Conservation (phyloP, 495 filamentous ascomycete genomes). For the Daldinia decipiens region DNA sequence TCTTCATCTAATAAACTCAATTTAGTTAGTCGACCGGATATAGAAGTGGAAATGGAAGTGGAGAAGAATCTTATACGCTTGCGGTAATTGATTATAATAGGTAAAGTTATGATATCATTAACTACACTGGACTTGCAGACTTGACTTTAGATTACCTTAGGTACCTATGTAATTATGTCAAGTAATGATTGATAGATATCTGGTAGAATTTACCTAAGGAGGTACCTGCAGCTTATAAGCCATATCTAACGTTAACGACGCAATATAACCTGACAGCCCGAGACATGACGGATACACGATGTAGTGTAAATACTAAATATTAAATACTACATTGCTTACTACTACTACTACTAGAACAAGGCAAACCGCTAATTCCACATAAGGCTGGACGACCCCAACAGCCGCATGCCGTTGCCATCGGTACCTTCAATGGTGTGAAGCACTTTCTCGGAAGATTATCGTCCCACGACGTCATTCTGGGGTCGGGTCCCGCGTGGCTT, state of each 20-base stretch:
- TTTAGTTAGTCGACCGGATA: conserved; percentile 27
- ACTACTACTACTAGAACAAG: conserved; percentile 23
- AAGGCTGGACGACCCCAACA: conserved; percentile 36
- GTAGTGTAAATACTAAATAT: conserved; percentile 11
- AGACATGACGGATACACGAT: conserved; percentile 1
- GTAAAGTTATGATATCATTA: conserved; percentile 33
- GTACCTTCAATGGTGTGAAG: conserved; percentile 27
- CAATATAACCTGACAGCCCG: background rate
- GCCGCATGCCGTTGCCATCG: background rate
- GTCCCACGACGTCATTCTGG: conserved; percentile 40
- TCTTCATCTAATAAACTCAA: conserved; percentile 25
- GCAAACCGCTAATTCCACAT: conserved; percentile 36
- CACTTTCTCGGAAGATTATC: conserved; percentile 26
- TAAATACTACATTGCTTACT: conserved; percentile 7
- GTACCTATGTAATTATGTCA: too few relatives aligned
- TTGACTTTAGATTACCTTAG: too few relatives aligned
- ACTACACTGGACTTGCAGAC: conserved; percentile 5
- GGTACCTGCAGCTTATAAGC: background rate
- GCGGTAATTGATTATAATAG: conserved; percentile 24
- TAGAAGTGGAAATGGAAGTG: conserved; percentile 20
- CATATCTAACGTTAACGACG: conserved; percentile 1
- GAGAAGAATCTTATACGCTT: conserved; percentile 16
- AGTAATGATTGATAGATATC: conserved; percentile 5
- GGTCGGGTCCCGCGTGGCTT: conserved; percentile 25
- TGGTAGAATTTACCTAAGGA: background rate